Base-by-base conservation (phyloP, 1,284 basidiomycete species). In the Meira miltonrushii region DNA sequence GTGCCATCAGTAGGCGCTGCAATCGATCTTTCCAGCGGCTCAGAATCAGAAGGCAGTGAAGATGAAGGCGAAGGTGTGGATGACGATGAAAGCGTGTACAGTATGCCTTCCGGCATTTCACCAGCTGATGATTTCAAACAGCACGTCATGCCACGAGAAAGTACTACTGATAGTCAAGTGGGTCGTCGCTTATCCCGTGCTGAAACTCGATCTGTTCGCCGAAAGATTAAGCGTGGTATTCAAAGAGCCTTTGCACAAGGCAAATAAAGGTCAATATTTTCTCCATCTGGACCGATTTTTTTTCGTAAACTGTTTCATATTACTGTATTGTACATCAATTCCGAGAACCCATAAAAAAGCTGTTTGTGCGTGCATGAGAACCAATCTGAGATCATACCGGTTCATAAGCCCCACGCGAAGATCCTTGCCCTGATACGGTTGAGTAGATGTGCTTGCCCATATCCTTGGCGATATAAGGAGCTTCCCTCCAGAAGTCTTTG, bases 401-500 rank as follows among this genome's bases (percentile, higher is more conserved):
- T 33, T 53, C 50, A 15, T 53, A 53, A 41, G 50, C 50, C 5
- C 50, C 50, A 5, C 50, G 17, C 3, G 13, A 19, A 19, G 50
- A 53, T 17, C 50, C 50, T 38, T 53, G 50, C 5, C 50, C 50
- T 8, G 50, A 53, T 13, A 53, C 50, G 28, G 50, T 53, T 19
- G 38, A 41, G 15, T 53, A 53, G 25, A 53, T 41, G 17, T 53
- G 50, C 37, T 41, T 53, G 28, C 50, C 50, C 50, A 53, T 53
- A 25, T 53, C 50, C 15, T 53, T 39, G 13, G 50, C 50, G 6
- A 53, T 53, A 25, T 53, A 53, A n/a, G 50, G 50, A 13, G 50
- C 50, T 41, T 53, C 50, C 15, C 50, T 28, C 50, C 50, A 53
- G 15, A 53, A 53, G 28, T 53, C 50, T 38, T 53, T 53, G 15